Evolutionary conservation across 306 rosid genomes (phyloP).

Genomic region (Vigna mungo): DNA sequence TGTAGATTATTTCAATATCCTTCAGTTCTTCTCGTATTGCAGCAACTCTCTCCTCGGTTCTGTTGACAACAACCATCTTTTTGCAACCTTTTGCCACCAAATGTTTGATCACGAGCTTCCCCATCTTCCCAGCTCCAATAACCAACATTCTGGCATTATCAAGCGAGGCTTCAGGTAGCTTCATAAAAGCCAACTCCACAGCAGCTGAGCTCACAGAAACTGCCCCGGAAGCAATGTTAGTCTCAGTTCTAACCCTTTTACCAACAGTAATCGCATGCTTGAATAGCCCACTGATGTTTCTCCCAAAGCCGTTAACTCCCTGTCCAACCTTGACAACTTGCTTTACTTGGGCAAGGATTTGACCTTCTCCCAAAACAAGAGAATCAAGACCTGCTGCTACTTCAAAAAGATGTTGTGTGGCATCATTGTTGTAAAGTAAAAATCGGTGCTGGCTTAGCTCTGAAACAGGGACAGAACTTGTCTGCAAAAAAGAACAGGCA

Average conservation of each 20-base stretch:
- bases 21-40: conserved; percentile 75
- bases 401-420: conserved; percentile 88
- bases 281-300: conserved; percentile 94
- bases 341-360: conserved; percentile 96
- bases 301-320: conserved; percentile 92
- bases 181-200: conserved; percentile 91
- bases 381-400: conserved; percentile 99
- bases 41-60: conserved; percentile 87
- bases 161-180: conserved; percentile 78
- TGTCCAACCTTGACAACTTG: conserved; percentile 99
- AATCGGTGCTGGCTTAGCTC: conserved; percentile 87
- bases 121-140: conserved; percentile 99
- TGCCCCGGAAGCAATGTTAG: conserved; percentile 97
- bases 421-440: conserved; percentile 87
- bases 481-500: conserved; percentile 60
- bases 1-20: conserved; percentile 79
- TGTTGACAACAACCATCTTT: conserved; percentile 88
- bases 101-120: conserved; percentile 96
- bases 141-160: conserved; percentile 77
- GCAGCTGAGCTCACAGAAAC: conserved; percentile 99
- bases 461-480: conserved; percentile 88
- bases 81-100: conserved; percentile 92
- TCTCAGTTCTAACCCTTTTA: conserved; percentile 96
- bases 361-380: conserved; percentile 99
- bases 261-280: conserved; percentile 98